phyloP scores from a whole-genome alignment of 768 basidiomycete genomes.

The Mycena polygramma region DNA sequence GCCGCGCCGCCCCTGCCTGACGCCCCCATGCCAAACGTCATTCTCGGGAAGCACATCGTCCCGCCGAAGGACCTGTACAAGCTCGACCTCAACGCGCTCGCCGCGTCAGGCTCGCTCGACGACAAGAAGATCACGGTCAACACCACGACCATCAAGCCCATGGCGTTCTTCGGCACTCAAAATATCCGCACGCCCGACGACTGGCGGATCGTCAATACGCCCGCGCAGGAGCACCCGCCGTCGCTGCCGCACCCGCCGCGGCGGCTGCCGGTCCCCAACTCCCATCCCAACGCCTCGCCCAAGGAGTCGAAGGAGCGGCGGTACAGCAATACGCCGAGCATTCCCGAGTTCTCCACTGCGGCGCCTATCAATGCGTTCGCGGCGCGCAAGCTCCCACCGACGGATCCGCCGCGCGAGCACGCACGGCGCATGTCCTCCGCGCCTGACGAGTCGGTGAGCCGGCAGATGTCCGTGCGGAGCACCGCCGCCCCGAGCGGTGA shows the following conservation, averaged over 20 bases:
- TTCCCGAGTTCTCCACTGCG: conserved; percentile 64
- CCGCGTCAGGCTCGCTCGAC: conserved; percentile 26
- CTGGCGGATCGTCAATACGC: conserved; percentile 51
- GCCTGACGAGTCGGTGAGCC: conserved; percentile 9
- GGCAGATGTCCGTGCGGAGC: background rate
- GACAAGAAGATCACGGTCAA: conserved; percentile 20
- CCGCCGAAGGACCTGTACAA: conserved; percentile 68
- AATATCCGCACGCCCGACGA: conserved; percentile 42
- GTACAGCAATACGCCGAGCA: conserved; percentile 53
- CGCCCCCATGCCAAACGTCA: conserved; percentile 45
- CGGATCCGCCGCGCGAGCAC: conserved; percentile 30
- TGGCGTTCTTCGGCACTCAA: conserved; percentile 26
- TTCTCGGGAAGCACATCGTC: conserved; percentile 63
- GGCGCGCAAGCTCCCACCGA: conserved; percentile 36
- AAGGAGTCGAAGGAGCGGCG: conserved; percentile 13
- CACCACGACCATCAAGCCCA: conserved; percentile 5
- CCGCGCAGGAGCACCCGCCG: conserved; percentile 47
- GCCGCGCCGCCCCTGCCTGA: conserved; percentile 46
- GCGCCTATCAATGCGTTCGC: conserved; percentile 62
- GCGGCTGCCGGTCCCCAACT: conserved; percentile 35
- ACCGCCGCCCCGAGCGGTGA: background rate
- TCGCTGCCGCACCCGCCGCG: conserved; percentile 58
- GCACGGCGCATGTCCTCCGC: conserved; percentile 43
- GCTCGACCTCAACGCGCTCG: conserved; percentile 45
- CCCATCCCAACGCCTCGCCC: background rate